Evolutionary conservation across 768 basidiomycete species (phyloP).

Genomic region (Naganishia onofrii): DNA sequence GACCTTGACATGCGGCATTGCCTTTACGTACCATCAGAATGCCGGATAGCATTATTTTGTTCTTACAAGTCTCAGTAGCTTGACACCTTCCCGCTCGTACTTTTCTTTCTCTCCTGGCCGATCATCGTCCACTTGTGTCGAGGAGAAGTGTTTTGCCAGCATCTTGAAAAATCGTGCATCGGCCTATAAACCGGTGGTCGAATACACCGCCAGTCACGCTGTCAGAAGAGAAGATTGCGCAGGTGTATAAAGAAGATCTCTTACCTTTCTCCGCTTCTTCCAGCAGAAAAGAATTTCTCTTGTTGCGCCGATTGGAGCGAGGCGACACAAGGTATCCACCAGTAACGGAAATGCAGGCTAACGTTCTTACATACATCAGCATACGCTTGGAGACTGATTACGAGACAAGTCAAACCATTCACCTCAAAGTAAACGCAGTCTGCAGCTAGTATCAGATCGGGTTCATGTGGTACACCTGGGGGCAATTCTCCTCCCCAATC

Average conservation of each 20-base stretch:
- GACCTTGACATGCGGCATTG: not conserved
- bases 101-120: conserved; percentile 42
- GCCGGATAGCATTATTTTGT: conserved; percentile 29
- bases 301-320: conserved; percentile 55
- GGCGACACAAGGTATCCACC: conserved; percentile 69
- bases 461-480: conserved; percentile 55
- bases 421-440: conserved; percentile 91
- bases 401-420: conserved; percentile 1
- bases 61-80: conserved; percentile 40
- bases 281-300: conserved; percentile 83
- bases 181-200: conserved; percentile 58
- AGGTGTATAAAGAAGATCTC: conserved; percentile 23
- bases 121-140: conserved; percentile 42
- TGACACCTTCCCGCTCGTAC: conserved; percentile 47
- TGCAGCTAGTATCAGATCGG: conserved; percentile 75
- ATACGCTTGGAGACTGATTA: not conserved
- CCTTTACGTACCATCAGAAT: not conserved
- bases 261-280: conserved; percentile 85
- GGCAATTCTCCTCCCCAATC: conserved; percentile 75
- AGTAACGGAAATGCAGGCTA: conserved; percentile 79
- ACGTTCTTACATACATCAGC: not conserved
- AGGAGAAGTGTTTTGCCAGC: conserved; percentile 72
- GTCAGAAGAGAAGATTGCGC: conserved; percentile 7
- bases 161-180: conserved; percentile 81
- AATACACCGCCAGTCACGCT: not conserved